phyloP scores from a whole-genome alignment of 345 rosid species.

The Brassica nigra region DNA sequence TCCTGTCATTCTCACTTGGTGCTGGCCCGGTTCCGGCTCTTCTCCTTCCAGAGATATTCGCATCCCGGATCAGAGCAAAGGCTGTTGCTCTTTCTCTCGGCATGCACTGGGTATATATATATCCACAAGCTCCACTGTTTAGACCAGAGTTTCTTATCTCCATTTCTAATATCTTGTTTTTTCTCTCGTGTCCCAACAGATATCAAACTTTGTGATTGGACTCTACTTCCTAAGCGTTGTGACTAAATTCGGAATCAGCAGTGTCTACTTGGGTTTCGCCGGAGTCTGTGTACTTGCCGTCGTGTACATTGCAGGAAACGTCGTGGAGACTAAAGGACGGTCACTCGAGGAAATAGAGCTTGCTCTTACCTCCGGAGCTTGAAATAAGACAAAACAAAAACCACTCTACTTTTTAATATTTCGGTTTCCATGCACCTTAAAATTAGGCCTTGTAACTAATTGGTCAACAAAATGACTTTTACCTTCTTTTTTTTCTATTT shows the following conservation, averaged over 20 bases:
- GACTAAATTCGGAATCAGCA: constrained; percentile 87
- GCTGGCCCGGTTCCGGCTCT: constrained; percentile 99
- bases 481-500: too few relatives aligned
- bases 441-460: too few relatives aligned
- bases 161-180: not conserved
- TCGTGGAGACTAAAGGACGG: constrained; percentile 93
- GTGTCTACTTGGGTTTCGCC: constrained; percentile 84
- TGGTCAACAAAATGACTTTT: too few relatives aligned
- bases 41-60: constrained; percentile 94
- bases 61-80: constrained; percentile 96
- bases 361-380: constrained; percentile 57
- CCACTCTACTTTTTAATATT: too few relatives aligned
- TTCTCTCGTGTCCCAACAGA: constrained; percentile 48
- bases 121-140: too few relatives aligned
- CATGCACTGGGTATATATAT: constrained; percentile 99
- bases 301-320: constrained; percentile 72
- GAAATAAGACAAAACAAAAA: too few relatives aligned
- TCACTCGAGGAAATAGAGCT: constrained; percentile 95
- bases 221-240: constrained; percentile 89
- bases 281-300: constrained; percentile 78
- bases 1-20: constrained; percentile 93
- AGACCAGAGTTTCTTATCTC: not conserved
- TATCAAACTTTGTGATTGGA: constrained; percentile 92
- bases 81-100: constrained; percentile 93
- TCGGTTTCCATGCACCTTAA: too few relatives aligned